Conservation (phyloP, 169 alveolate genomes). For the Cryptosporidium parvum region DNA sequence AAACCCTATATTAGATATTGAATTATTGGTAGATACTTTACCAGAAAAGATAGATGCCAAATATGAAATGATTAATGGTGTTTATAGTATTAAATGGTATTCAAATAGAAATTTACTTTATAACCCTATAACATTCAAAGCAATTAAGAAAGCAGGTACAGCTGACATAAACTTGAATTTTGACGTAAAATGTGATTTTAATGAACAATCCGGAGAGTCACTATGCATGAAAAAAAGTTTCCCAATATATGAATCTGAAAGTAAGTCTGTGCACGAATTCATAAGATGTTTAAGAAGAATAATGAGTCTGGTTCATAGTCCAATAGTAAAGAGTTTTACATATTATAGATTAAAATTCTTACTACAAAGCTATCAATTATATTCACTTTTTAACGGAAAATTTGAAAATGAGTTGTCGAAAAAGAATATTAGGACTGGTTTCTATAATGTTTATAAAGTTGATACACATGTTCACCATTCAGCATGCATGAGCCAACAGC, state of each 20-base stretch:
- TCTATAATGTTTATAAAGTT: slow-evolving; percentile 92
- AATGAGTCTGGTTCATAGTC: slow-evolving; percentile 75
- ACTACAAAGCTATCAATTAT: slow-evolving; percentile 81
- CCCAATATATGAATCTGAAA: slow-evolving; percentile 55
- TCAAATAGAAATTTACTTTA: slow-evolving; percentile 36
- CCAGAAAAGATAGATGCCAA: slow-evolving; percentile 48
- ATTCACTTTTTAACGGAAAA: slow-evolving; percentile 81
- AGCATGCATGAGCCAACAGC: slow-evolving; percentile 91
- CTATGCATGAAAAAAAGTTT: not conserved
- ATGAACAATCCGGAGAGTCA: not conserved
- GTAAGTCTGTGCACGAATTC: slow-evolving; percentile 51
- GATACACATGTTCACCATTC: slow-evolving; percentile 95
- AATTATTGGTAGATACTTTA: not conserved
- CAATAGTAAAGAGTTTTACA: slow-evolving; percentile 82
- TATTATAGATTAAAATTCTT: slow-evolving; percentile 80
- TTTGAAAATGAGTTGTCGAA: slow-evolving; percentile 81
- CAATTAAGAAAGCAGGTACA: slow-evolving; percentile 4
- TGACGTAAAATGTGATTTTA: not conserved
- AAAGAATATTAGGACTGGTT: slow-evolving; percentile 85
- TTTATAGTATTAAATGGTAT: slow-evolving; percentile 52
- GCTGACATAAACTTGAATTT: not conserved
- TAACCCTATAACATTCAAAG: slow-evolving; percentile 55
- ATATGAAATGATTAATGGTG: slow-evolving; percentile 67
- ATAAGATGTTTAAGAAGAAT: slow-evolving; percentile 51
- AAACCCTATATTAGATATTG: slow-evolving; percentile 14